Conservation (phyloP, 176 grass and related monocot species). For the Rhynchospora pubera region DNA sequence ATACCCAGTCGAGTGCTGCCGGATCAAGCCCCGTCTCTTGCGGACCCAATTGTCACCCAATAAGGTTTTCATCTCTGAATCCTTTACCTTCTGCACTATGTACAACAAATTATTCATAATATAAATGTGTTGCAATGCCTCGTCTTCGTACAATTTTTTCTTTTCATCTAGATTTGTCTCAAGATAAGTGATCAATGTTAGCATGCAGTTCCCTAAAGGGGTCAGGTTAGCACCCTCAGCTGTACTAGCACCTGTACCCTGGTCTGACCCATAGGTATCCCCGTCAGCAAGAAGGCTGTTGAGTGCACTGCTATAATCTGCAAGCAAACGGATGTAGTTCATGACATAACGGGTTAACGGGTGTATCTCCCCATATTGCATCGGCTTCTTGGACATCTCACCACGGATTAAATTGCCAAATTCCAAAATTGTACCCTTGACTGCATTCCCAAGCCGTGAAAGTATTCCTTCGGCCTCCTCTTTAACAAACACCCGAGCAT, state of each 20-base stretch:
- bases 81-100: constrained; percentile 84
- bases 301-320: constrained; percentile 50
- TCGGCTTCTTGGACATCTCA: constrained; percentile 46
- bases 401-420: constrained; percentile 71
- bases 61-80: constrained; percentile 68
- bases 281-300: constrained; percentile 49
- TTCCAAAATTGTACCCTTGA: constrained; percentile 47
- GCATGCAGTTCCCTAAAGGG: constrained; percentile 48
- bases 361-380: constrained; percentile 68
- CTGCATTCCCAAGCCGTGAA: constrained; percentile 47
- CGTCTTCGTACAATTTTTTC: constrained; percentile 68
- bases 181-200: constrained; percentile 63
- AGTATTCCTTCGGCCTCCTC: constrained; percentile 61
- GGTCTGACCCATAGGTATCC: constrained; percentile 9
- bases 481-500: constrained; percentile 48
- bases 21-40: constrained; percentile 62
- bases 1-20: constrained; percentile 72
- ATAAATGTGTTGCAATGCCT: constrained; percentile 75
- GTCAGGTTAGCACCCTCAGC: constrained; percentile 38
- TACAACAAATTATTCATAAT: constrained; percentile 96
- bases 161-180: constrained; percentile 77
- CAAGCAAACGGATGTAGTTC: constrained; percentile 71
- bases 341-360: constrained; percentile 82
- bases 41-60: constrained; percentile 94
- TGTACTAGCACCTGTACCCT: constrained; percentile 22